phyloP scores from a whole-genome alignment of 108 stramenopile genomes.

The Nannochloropsis gaditana region DNA sequence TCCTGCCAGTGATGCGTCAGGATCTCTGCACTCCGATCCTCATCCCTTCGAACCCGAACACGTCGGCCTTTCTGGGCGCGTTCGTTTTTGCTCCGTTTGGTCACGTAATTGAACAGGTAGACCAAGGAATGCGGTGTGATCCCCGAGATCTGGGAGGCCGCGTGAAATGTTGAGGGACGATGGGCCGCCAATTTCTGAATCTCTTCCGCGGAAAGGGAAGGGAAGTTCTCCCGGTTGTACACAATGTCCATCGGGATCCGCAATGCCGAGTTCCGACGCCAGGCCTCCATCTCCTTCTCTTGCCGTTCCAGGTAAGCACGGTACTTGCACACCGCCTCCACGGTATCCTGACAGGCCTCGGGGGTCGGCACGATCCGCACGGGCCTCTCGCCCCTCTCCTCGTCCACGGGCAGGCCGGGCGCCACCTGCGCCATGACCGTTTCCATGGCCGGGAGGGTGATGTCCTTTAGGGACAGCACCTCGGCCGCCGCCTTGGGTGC shows the following conservation, averaged over 20 bases:
- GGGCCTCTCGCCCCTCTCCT: conserved; percentile 43
- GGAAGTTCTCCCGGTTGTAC: conserved; percentile 68
- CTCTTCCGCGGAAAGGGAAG: conserved; percentile 83
- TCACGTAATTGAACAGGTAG: conserved; percentile 80
- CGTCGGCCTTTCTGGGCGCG: background rate
- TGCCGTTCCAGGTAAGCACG: conserved; percentile 72
- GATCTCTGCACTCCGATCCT: conserved; percentile 32
- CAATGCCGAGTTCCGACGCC: conserved; percentile 74
- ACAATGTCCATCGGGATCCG: conserved; percentile 76
- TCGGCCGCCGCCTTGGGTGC: conserved; percentile 79
- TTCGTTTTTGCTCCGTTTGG: conserved; percentile 48
- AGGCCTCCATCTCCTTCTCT: conserved; percentile 85
- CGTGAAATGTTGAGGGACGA: conserved; percentile 78
- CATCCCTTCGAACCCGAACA: background rate
- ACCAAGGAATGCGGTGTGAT: conserved; percentile 86
- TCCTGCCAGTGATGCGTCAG: conserved; percentile 45
- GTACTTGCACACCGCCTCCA: conserved; percentile 87
- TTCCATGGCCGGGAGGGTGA: conserved; percentile 68
- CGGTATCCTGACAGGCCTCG: conserved; percentile 66
- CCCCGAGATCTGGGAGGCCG: conserved; percentile 84
- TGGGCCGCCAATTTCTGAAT: conserved; percentile 62
- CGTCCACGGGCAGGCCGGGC: conserved; percentile 38
- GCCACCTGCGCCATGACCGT: conserved; percentile 59
- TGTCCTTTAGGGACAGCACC: conserved; percentile 76
- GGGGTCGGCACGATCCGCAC: conserved; percentile 53